Percentiles rank a stretch among this genome's conserved stretches.
Conservation (phyloP, 73 alveolate genomes). For the Breviolum minutum region DNA sequence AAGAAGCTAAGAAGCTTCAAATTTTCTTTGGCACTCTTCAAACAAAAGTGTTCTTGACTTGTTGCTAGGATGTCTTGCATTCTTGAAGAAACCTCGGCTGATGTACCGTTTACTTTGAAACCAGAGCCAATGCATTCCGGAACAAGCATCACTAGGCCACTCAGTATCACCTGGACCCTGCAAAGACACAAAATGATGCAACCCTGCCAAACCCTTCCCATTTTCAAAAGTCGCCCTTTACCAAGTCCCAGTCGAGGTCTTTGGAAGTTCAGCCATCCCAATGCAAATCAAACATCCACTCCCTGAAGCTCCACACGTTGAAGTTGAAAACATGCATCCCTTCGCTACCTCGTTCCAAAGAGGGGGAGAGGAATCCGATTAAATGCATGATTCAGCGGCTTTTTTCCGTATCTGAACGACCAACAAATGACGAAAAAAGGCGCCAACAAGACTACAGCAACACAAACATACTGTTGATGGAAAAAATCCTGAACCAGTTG, state of each 20-base stretch:
- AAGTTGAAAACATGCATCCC: slow-evolving; percentile 54
- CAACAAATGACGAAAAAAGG: not conserved
- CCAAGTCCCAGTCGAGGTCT: too few species aligned
- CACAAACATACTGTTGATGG: not conserved
- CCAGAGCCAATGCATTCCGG: not conserved
- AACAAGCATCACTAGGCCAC: not conserved
- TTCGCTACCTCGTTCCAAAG: slow-evolving; percentile 23
- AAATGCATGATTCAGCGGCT: too few species aligned
- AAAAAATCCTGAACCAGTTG: not conserved
- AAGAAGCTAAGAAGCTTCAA: not conserved
- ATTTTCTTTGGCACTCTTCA: too few species aligned
- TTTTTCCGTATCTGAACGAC: not conserved
- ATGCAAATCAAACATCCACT: too few species aligned
- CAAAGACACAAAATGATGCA: too few species aligned
- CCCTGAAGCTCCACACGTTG: not conserved
- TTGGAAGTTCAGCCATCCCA: too few species aligned
- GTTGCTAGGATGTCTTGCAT: too few species aligned
- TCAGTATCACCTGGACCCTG: not conserved
- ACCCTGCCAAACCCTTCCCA: too few species aligned
- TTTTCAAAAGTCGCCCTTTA: too few species aligned
- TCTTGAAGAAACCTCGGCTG: too few species aligned
- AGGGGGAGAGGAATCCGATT: not conserved
- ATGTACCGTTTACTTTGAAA: too few species aligned
- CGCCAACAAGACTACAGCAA: not conserved
- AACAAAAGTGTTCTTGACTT: too few species aligned